Evolutionary conservation across 2,329 filamentous ascomycete species (phyloP), one percentile per base, ranked within the genome.

Genomic region (Apiospora phragmitis): DNA sequence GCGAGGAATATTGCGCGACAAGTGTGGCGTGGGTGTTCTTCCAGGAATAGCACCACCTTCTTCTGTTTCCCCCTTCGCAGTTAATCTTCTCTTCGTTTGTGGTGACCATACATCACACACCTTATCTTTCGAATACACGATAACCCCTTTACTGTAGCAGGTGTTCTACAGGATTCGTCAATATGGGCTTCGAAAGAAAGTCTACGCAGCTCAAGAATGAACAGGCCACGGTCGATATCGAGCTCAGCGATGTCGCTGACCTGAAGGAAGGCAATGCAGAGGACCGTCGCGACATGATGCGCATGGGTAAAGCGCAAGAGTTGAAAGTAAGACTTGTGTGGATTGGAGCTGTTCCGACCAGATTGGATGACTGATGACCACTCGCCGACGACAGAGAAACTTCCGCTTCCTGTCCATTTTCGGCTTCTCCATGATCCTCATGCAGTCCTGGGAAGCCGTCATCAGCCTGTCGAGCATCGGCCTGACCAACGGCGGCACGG

Each of bases 361-460:
- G 12, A 18, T 3, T 4, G 1, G 6, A 6, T 8, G 6, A 32
- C 24, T 59, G 51, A 59, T 14, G 7, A 1, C 3, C 8, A 29
- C 9, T 29, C 12, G 21, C 51, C 24, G 2, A 5, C 51, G 9
- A 41, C 70, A 68, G 67, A 21, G 67, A 26, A 55, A 68, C 67
- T 68, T 77, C 12, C 74, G 75, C 16, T 77, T 77, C 65, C 71
- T 77, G 32, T 74, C 75, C 49, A 75, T 77, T 45, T 76, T 76
- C 65, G 67, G 67, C 67, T 68, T 68, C 45, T 16, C 67, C 21
- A 77, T 77, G 75, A 74, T 73, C 29, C 67, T 68, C 2, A 45
- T 49, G 67, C 43, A 49, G 8, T 75, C 75, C 0, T 76, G 75
- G 75, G 75, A 76, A 55, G 38, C 38, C 38, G 14, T 41, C 1